phyloP scores from a whole-genome alignment of 2,329 filamentous ascomycete genomes.

The Fusarium sp. region DNA sequence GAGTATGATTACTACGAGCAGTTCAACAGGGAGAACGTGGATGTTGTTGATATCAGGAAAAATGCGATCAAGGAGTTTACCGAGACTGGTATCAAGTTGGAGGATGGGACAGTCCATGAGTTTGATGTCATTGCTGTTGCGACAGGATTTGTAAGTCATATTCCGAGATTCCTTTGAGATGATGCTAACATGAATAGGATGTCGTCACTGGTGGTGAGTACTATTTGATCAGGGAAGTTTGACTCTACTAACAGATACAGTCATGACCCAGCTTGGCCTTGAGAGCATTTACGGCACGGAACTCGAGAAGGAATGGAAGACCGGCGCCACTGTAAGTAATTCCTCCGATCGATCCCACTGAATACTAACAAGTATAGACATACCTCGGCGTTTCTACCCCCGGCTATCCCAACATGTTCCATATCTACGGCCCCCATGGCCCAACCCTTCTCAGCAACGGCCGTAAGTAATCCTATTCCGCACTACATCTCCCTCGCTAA shows the following conservation, averaged over 20 bases:
- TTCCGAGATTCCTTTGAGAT: no score
- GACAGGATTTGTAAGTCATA: constrained; percentile 58
- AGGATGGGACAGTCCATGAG: constrained; percentile 57
- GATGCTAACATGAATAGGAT: constrained; percentile 44
- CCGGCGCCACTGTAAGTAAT: constrained; percentile 48
- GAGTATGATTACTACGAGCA: constrained; percentile 61
- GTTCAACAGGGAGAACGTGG: constrained; percentile 59
- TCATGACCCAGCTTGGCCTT: constrained; percentile 60
- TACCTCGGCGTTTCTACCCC: constrained; percentile 59
- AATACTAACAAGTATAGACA: constrained; percentile 41
- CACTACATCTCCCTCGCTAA: neutral
- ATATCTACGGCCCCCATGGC: constrained; percentile 67
- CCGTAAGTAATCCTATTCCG: constrained; percentile 35
- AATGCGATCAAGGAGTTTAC: constrained; percentile 57
- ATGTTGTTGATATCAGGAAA: constrained; percentile 57
- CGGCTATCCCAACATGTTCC: constrained; percentile 65
- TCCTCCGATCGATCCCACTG: fast-evolving
- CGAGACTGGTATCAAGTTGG: constrained; percentile 55
- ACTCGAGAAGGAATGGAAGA: constrained; percentile 58
- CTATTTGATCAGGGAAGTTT: fast-evolving
- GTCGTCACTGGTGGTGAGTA: constrained; percentile 53
- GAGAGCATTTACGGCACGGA: constrained; percentile 54
- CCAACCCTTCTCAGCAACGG: constrained; percentile 69
- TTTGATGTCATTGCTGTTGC: constrained; percentile 60
- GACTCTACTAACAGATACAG: constrained; percentile 33